Evolutionary conservation across 1,284 basidiomycete species (phyloP), one percentile per base, ranked within the genome.

Genomic region (Spongiforma sp.): DNA sequence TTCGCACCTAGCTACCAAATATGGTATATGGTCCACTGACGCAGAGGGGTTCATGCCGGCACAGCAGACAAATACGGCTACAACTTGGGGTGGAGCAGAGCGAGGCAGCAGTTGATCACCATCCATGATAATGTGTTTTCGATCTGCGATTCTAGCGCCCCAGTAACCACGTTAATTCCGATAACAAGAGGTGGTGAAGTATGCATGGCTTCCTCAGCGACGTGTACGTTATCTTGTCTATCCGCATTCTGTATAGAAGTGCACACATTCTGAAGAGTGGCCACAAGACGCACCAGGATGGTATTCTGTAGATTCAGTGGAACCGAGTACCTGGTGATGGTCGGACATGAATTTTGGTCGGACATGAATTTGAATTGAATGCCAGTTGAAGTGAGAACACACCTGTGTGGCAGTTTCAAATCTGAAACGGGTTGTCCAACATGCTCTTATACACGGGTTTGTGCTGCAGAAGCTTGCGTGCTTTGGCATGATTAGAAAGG

Each of bases 121-220:
- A 37, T 74, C 50, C 33, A 68, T 36, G 17, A 69, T 50, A 28
- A 67, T 62, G 59, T 69, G 69, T 57, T 33, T 68, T 32, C 83
- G 79, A 86, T 81, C 67, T 91, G 86, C 5, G 64, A 68, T 76
- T 96, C 94, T 15, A 96, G 81, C 24, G 81, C 80, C 75, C 88
- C 92, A 28, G 93, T 93, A 11, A 94, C 91, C 71, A 88, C 83
- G 71, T 95, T 96, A 68, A 96, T 90, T 15, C 94, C 94, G 52
- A 91, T 75, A 2, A 84, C 79, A 48, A 93, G 68, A 72, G 90
- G 84, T 15, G 81, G 67, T 17, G 75, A 50, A 33, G 59, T 50
- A 59, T 24, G 15, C 43, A 50, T 30, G 61, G 43, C 37, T 30
- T 62, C 66, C 58, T 67, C 54, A 58, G 67, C 8, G 34, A 37